These are phyloP conservation scores for Amorphotheca resinae DNA, from an alignment of 495 filamentous ascomycete genomes.

Conservation along the genomic window DNA sequence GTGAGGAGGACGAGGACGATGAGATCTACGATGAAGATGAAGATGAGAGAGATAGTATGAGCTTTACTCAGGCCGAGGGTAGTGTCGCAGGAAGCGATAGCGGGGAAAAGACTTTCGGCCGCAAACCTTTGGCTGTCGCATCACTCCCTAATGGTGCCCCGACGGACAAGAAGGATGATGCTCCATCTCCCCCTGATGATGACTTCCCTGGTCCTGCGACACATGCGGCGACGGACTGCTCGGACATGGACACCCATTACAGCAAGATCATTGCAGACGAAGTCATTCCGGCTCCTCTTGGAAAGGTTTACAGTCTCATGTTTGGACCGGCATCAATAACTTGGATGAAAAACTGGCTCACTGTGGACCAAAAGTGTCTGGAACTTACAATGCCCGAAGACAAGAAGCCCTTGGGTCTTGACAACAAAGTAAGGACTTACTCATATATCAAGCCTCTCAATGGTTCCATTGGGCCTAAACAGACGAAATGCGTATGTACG, in stretches of 20 bases:
- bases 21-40: constrained; percentile 70
- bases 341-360: constrained; percentile 76
- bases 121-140: constrained; percentile 56
- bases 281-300: constrained; percentile 72
- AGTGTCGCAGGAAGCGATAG: constrained; percentile 51
- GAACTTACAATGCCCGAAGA: constrained; percentile 82
- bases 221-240: constrained; percentile 75
- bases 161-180: constrained; percentile 46
- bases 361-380: constrained; percentile 75
- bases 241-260: constrained; percentile 64
- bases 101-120: constrained; percentile 40
- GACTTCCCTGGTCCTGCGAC: constrained; percentile 84
- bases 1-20: constrained; percentile 49
- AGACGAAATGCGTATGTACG: constrained; percentile 88
- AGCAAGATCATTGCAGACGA: constrained; percentile 80
- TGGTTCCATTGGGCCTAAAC: constrained; percentile 70
- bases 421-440: constrained; percentile 61
- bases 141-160: constrained; percentile 31
- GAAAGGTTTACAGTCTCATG: constrained; percentile 77
- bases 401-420: constrained; percentile 54
- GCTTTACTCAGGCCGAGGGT: constrained; percentile 42
- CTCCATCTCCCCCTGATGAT: constrained; percentile 33
- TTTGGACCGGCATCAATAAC: constrained; percentile 68
- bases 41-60: constrained; percentile 47
- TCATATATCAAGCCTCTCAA: constrained; percentile 87